A percentile compares a stretch with the other conserved stretches of the same genome.
phyloP scores from a whole-genome alignment of 2,329 filamentous ascomycete species.

The Byssoonygena ceratinophila region DNA sequence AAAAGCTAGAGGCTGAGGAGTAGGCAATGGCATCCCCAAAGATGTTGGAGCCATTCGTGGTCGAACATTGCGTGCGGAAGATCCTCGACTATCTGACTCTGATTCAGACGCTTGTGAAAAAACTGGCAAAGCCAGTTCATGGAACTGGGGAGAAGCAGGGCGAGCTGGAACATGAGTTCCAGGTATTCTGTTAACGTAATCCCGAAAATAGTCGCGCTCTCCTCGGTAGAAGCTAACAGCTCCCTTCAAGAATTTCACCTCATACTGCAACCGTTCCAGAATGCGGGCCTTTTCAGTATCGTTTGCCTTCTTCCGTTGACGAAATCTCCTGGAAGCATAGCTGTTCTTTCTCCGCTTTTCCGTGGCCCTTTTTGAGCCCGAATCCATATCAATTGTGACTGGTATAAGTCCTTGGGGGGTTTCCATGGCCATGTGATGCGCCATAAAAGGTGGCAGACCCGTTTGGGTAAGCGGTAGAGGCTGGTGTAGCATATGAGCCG shows the following conservation, averaged over 20 bases:
- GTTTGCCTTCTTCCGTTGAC: conserved; percentile 32
- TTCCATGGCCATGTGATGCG: conserved; percentile 3
- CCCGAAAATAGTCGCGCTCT: conserved; percentile 34
- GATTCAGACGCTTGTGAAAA: conserved; percentile 6
- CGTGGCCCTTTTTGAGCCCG: conserved; percentile 33
- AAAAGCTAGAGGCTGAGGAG: conserved; percentile 2
- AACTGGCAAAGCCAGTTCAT: neutral
- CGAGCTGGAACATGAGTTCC: conserved; percentile 12
- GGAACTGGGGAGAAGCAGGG: conserved; percentile 14
- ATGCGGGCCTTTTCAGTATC: conserved; percentile 33
- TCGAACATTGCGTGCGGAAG: conserved; percentile 12
- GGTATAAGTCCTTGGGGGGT: conserved; percentile 26
- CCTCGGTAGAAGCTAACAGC: conserved; percentile 25
- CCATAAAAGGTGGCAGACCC: conserved; percentile 3
- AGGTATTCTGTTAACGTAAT: conserved; percentile 17
- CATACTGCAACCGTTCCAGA: conserved; percentile 27
- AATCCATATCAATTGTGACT: conserved; percentile 32
- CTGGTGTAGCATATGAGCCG: conserved; percentile 14
- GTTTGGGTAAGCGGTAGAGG: conserved; percentile 5
- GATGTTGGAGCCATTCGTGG: conserved; percentile 12
- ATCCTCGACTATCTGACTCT: conserved; percentile 9
- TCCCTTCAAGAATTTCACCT: conserved; percentile 24
- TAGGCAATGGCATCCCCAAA: conserved; percentile 5
- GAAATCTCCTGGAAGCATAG: conserved; percentile 33
- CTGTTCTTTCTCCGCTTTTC: conserved; percentile 37